Evolutionary conservation across 2,329 filamentous ascomycete species (phyloP).

Genomic region (Cytospora paraplurivora): DNA sequence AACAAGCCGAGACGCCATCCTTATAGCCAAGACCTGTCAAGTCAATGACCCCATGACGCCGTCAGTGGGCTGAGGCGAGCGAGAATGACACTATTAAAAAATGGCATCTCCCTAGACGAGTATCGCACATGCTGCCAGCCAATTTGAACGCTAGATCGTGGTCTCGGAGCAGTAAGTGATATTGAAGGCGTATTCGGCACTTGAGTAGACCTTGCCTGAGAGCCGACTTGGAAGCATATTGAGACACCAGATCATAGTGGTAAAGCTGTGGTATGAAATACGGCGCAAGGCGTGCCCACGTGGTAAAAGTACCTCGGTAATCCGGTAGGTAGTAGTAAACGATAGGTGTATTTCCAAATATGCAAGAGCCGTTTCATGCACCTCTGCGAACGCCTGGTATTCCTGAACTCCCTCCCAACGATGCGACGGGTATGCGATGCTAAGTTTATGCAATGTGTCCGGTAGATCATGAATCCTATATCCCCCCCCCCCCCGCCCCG

Average conservation of each 20-base stretch:
- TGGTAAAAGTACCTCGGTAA: too few species aligned
- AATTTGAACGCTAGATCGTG: neutral
- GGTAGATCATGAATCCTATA: neutral
- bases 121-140: neutral
- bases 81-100: neutral
- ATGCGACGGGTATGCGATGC: slow-evolving; percentile 15
- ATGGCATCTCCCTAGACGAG: neutral
- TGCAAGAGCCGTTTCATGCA: neutral
- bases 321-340: neutral
- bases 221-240: too few species aligned
- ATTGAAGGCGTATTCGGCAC: too few species aligned
- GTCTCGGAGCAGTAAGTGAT: too few species aligned
- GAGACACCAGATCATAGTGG: too few species aligned
- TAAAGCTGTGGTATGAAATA: too few species aligned
- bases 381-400: slow-evolving; percentile 9
- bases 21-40: neutral
- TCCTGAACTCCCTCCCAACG: slow-evolving; percentile 13
- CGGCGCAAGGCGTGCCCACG: too few species aligned
- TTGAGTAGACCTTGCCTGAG: too few species aligned
- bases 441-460: neutral
- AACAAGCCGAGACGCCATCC: neutral
- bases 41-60: neutral
- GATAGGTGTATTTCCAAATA: neutral
- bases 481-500: neutral
- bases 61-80: neutral